These are phyloP conservation scores for Phytophthora constricta DNA, from an alignment of 352 stramenopile species.

Conservation along the genomic window DNA sequence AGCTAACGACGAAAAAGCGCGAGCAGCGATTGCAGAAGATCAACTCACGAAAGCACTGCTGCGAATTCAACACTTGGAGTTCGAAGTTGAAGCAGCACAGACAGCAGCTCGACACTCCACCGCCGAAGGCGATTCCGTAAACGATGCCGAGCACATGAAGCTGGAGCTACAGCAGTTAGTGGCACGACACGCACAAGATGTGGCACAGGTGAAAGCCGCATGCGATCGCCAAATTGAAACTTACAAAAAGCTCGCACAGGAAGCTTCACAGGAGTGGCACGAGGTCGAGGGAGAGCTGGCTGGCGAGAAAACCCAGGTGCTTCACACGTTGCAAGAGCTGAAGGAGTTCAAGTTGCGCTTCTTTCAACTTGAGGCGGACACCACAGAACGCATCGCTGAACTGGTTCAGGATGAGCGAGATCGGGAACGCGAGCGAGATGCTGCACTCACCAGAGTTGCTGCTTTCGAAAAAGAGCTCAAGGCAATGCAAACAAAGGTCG, in stretches of 20 bases:
- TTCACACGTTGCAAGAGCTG: slow-evolving; percentile 64
- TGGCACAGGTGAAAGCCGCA: slow-evolving; percentile 49
- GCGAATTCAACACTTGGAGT: slow-evolving; percentile 69
- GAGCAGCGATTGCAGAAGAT: slow-evolving; percentile 37
- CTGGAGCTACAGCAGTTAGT: slow-evolving; percentile 42
- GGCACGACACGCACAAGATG: slow-evolving; percentile 48
- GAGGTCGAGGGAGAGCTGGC: slow-evolving; percentile 67
- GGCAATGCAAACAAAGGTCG: slow-evolving; percentile 46
- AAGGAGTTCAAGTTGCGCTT: slow-evolving; percentile 77
- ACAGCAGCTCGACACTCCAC: slow-evolving; percentile 15
- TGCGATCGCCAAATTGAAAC: slow-evolving; percentile 71
- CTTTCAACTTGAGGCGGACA: slow-evolving; percentile 68
- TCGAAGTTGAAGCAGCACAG: slow-evolving; percentile 58
- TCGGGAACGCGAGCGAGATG: slow-evolving; percentile 48
- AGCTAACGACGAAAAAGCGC: slow-evolving; percentile 30
- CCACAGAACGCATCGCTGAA: slow-evolving; percentile 67
- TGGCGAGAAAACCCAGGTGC: slow-evolving; percentile 61
- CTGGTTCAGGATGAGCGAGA: slow-evolving; percentile 68
- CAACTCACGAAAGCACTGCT: slow-evolving; percentile 63
- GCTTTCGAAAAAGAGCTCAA: slow-evolving; percentile 43
- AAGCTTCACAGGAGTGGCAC: slow-evolving; percentile 75
- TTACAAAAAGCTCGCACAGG: slow-evolving; percentile 63
- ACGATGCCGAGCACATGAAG: slow-evolving; percentile 35
- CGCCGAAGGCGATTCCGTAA: background rate
- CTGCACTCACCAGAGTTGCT: slow-evolving; percentile 11